Evolutionary conservation across 768 basidiomycete species (phyloP).

Genomic region (Phallus indusiatus): DNA sequence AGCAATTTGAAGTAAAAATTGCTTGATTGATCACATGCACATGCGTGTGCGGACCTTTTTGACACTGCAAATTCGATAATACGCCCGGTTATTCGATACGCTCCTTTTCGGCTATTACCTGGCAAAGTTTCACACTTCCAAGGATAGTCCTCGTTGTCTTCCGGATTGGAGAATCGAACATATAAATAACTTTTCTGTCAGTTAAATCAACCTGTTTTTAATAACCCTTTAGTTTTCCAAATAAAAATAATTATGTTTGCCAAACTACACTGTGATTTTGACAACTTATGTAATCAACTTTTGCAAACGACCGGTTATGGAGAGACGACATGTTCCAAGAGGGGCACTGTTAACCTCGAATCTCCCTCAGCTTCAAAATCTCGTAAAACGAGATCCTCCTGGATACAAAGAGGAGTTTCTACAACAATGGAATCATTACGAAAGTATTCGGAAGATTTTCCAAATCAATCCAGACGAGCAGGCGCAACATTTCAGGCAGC

Average conservation of each 20-base stretch:
- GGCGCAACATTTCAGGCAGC: constrained; percentile 73
- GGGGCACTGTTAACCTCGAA: constrained; percentile 79
- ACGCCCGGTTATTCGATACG: background rate
- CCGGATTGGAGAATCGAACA: no score
- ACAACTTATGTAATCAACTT: background rate
- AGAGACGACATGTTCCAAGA: constrained; percentile 22
- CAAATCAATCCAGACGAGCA: constrained; percentile 76
- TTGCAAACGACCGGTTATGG: constrained; percentile 9
- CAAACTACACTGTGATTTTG: no score
- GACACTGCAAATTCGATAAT: background rate
- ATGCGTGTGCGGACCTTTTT: background rate
- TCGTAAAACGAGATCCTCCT: constrained; percentile 88
- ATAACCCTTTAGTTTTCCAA: no score
- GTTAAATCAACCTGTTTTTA: no score
- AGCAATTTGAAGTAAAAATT: background rate
- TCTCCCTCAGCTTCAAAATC: constrained; percentile 90
- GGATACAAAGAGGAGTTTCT: constrained; percentile 93
- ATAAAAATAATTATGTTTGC: no score
- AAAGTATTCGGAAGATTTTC: constrained; percentile 79
- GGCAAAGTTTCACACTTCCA: no score
- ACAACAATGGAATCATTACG: constrained; percentile 95
- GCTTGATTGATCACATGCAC: background rate
- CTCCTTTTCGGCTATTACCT: no score
- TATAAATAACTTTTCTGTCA: no score
- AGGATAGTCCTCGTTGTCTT: no score